These are phyloP conservation scores for Torulaspora indica DNA, from an alignment of 805 yeast genomes.

Conservation along the genomic window DNA sequence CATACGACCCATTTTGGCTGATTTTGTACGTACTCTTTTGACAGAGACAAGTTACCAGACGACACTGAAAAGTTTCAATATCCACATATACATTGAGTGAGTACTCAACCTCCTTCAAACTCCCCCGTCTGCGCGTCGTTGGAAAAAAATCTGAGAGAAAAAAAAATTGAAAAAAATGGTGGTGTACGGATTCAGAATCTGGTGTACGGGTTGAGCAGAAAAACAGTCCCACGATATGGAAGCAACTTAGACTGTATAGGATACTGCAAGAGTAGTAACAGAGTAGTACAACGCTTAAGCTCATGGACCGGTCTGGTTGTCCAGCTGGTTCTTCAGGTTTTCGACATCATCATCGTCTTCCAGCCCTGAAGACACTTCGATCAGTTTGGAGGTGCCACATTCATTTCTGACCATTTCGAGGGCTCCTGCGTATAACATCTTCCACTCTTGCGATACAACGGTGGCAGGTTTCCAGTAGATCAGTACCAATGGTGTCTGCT, in stretches of 20 bases:
- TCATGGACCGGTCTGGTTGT: slow-evolving; percentile 20
- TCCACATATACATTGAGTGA: neutral
- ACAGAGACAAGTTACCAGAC: too few relatives aligned
- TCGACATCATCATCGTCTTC: slow-evolving; percentile 35
- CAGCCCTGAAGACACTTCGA: slow-evolving; percentile 35
- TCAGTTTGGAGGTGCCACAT: slow-evolving; percentile 59
- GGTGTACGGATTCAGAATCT: slow-evolving; percentile 1
- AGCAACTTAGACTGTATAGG: neutral
- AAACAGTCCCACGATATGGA: slow-evolving; percentile 3
- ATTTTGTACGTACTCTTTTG: slow-evolving; percentile 33
- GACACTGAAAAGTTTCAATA: neutral
- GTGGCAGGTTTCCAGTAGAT: slow-evolving; percentile 89
- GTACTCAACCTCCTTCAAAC: too few relatives aligned
- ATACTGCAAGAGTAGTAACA: neutral
- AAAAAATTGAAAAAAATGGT: neutral
- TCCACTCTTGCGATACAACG: slow-evolving; percentile 64
- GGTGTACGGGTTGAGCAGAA: slow-evolving; percentile 1
- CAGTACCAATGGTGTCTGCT: slow-evolving; percentile 67
- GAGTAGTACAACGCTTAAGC: too few relatives aligned
- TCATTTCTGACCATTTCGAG: slow-evolving; percentile 71
- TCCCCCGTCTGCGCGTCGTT: neutral
- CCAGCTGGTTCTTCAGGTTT: slow-evolving; percentile 39
- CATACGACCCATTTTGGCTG: slow-evolving; percentile 97
- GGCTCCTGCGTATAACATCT: slow-evolving; percentile 91
- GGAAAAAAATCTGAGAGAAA: neutral